Percentiles rank a stretch among this genome's conserved stretches.
phyloP scores from a whole-genome alignment of 306 rosid genomes.

The Lotus japonicus region DNA sequence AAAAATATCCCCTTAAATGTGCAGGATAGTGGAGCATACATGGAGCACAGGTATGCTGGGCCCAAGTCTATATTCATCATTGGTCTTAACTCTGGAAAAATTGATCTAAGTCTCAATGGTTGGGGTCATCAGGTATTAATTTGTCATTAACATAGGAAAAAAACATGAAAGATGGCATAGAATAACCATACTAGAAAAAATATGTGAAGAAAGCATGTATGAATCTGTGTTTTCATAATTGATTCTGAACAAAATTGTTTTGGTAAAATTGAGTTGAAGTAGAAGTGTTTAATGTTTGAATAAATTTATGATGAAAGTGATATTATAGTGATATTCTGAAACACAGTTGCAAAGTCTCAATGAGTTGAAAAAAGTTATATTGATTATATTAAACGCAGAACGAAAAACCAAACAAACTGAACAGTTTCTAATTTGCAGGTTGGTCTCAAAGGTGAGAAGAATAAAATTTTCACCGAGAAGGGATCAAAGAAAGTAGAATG shows the following conservation, averaged over 20 bases:
- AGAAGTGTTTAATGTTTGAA: too few species aligned
- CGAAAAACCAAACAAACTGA: background rate
- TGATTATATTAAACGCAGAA: too few species aligned
- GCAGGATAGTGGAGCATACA: constrained; percentile 94
- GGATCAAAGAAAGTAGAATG: constrained; percentile 62
- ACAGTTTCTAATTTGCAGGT: constrained; percentile 34
- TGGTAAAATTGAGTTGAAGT: too few species aligned
- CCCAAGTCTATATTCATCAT: constrained; percentile 56
- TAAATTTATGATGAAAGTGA: too few species aligned
- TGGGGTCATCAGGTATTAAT: constrained; percentile 78
- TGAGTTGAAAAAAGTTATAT: too few species aligned
- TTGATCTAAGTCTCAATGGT: constrained; percentile 56
- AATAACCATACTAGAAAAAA: too few species aligned
- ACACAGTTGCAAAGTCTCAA: too few species aligned
- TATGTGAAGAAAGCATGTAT: background rate
- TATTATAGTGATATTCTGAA: too few species aligned
- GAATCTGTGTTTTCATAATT: too few species aligned
- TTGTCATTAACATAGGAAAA: background rate
- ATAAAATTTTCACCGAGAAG: constrained; percentile 33
- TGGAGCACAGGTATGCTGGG: constrained; percentile 90
- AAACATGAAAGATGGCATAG: background rate
- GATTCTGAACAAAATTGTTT: too few species aligned
- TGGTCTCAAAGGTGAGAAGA: constrained; percentile 61
- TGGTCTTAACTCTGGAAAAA: constrained; percentile 69
- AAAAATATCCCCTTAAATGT: constrained; percentile 1